Base-by-base conservation (phyloP, 2,329 filamentous ascomycete genomes). In the Nannizziopsis arthrosporioides region DNA sequence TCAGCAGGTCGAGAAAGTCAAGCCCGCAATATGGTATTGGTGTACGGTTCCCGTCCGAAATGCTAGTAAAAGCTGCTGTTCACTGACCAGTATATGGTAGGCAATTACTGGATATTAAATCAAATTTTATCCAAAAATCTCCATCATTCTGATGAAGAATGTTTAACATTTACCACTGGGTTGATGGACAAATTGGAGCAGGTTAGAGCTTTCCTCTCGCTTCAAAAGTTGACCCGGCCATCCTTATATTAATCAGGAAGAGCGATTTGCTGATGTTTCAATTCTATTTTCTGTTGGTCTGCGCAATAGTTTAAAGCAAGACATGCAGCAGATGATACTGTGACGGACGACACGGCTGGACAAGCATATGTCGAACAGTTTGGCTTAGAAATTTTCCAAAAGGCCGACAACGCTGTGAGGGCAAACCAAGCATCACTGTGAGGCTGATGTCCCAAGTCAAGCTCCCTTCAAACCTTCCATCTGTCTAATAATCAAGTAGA, bases 361-460 rank as follows among this genome's bases (percentile, higher is more conserved):
- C 86, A 89, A 66, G 88, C 87, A 47, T 94, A 94, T 59, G 82
- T 96, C 42, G 89, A 96, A 66, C 84, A 94, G 63, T 98, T 98
- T 64, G 90, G 84, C 0, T 73, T 90, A 54, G 85, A 94, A 59
- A 89, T 88, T 0, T 89, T 98, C 54, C 77, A 82, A 42, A 79
- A 87, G 54, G 90, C 85, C 3, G 86, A 95, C 59, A 80, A 83
- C 48, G 82, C 87, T 0, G 78, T 96, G 59, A 78, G 81, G 50
- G 83, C 84, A 42, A 83, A 92, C 68, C 89, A 84, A 61, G 88
- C 86, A 52, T 89, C 87, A 36, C 82, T 79, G 84, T 87, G 30
- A n/a, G 48, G 12, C 15, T 35, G 11, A 35, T 43, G 32, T 32
- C n/a, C 18, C 15, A 17, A 27, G 12, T 18, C 15, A 30, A 14